These are phyloP conservation scores for Solanum piurae DNA, from an alignment of 257 asterid species.

Conservation along the genomic window DNA sequence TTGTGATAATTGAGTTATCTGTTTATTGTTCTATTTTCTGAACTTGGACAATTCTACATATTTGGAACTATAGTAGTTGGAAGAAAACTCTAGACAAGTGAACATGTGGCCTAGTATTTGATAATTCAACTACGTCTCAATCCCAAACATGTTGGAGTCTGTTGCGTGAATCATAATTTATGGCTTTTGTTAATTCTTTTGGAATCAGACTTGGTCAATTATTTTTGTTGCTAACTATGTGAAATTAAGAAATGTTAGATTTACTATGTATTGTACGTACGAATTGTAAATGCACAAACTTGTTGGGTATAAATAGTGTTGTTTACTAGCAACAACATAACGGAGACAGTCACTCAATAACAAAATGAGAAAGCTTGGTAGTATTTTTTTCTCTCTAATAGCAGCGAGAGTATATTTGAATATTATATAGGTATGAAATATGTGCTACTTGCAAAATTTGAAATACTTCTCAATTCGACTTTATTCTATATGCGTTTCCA, in stretches of 20 bases:
- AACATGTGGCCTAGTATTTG: background rate
- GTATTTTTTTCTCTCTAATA: background rate
- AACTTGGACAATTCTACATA: background rate
- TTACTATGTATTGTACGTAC: background rate
- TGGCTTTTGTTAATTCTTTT: background rate
- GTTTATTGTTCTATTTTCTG: background rate
- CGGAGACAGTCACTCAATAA: background rate
- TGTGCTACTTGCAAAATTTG: background rate
- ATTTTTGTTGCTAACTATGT: background rate
- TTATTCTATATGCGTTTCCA: background rate
- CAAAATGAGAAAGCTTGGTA: background rate
- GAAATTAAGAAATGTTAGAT: background rate
- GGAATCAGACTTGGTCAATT: background rate
- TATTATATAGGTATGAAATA: background rate
- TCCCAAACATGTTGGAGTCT: background rate
- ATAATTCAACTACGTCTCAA: background rate
- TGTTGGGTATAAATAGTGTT: background rate
- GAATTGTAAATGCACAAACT: background rate
- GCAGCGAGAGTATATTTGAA: background rate
- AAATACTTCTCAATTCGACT: background rate
- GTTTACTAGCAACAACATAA: background rate
- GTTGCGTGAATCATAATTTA: background rate
- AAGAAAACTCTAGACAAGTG: background rate
- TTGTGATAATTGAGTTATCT: background rate
- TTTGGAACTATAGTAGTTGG: background rate